phyloP scores from a whole-genome alignment of 2,329 filamentous ascomycete genomes.

The Periconia digitata region DNA sequence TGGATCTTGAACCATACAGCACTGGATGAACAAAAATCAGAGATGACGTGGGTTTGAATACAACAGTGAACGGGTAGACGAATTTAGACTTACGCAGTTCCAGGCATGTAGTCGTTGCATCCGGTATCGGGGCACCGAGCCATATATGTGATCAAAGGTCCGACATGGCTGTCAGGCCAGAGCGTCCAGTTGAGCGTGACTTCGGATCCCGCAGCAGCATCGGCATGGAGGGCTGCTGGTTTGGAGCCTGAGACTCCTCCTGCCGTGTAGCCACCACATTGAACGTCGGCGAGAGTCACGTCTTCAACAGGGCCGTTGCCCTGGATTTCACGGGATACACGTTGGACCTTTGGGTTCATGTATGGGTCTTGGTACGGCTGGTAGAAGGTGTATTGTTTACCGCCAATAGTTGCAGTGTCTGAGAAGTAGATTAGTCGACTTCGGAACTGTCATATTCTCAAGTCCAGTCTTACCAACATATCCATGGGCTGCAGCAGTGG shows the following conservation, averaged over 20 bases:
- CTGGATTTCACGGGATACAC: constrained; percentile 60
- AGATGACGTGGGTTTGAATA: too few species aligned
- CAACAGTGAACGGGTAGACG: too few species aligned
- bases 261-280: constrained; percentile 58
- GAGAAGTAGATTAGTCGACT: neutral
- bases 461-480: constrained; percentile 20
- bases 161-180: constrained; percentile 53
- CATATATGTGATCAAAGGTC: constrained; percentile 62
- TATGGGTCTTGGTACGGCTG: constrained; percentile 40
- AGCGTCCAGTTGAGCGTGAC: constrained; percentile 60
- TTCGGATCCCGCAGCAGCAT: constrained; percentile 55
- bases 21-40: constrained; percentile 10
- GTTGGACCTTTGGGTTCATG: constrained; percentile 42
- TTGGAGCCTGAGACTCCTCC: constrained; percentile 53
- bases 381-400: constrained; percentile 36
- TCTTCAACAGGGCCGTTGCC: constrained; percentile 62
- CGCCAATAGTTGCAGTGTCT: constrained; percentile 37
- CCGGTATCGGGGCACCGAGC: constrained; percentile 57
- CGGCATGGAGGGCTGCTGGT: constrained; percentile 58
- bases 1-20: constrained; percentile 62
- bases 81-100: constrained; percentile 43
- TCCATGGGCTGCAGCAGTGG: constrained; percentile 36
- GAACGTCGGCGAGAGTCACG: constrained; percentile 55
- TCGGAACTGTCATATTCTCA: too few species aligned
- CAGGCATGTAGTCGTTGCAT: constrained; percentile 55